These are phyloP conservation scores for Phytopythium aichiense DNA, from an alignment of 352 stramenopile species.

Conservation along the genomic window DNA sequence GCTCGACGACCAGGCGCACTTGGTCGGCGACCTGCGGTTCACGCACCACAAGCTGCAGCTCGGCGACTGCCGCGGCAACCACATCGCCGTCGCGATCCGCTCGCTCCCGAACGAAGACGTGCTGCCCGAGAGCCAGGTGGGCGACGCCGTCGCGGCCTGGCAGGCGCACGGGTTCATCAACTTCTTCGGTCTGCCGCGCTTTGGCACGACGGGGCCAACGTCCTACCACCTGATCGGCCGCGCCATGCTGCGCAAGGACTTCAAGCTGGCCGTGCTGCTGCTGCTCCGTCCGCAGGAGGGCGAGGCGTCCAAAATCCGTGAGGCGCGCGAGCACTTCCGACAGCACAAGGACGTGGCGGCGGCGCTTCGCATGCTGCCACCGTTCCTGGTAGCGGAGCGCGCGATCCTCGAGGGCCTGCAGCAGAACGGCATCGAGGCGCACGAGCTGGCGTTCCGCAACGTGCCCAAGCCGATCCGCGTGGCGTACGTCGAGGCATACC, in stretches of 20 bases:
- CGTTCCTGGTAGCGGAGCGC: slow-evolving; percentile 65
- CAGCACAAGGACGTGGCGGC: slow-evolving; percentile 81
- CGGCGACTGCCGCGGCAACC: slow-evolving; percentile 90
- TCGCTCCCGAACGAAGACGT: slow-evolving; percentile 70
- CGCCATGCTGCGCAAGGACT: slow-evolving; percentile 92
- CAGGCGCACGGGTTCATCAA: slow-evolving; percentile 91
- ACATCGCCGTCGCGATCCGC: slow-evolving; percentile 91
- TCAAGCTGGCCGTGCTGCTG: slow-evolving; percentile 89
- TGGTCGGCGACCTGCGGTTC: slow-evolving; percentile 92
- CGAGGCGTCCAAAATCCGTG: slow-evolving; percentile 76
- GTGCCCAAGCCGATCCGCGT: slow-evolving; percentile 57
- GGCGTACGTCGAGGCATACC: slow-evolving; percentile 81
- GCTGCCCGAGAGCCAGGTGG: slow-evolving; percentile 17
- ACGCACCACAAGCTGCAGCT: slow-evolving; percentile 78
- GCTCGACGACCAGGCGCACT: slow-evolving; percentile 74
- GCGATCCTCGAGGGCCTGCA: slow-evolving; percentile 69
- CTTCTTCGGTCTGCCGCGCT: slow-evolving; percentile 96
- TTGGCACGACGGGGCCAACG: slow-evolving; percentile 83
- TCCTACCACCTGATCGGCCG: slow-evolving; percentile 84
- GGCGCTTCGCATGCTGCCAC: slow-evolving; percentile 71
- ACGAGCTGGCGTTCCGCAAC: slow-evolving; percentile 66
- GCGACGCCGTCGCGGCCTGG: slow-evolving; percentile 44
- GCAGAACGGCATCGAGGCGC: slow-evolving; percentile 68
- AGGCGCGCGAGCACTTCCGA: slow-evolving; percentile 74
- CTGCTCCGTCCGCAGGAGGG: slow-evolving; percentile 86